These are phyloP conservation scores for Diaporthe caulivora DNA, from an alignment of 2,329 filamentous ascomycete species.

Conservation along the genomic window DNA sequence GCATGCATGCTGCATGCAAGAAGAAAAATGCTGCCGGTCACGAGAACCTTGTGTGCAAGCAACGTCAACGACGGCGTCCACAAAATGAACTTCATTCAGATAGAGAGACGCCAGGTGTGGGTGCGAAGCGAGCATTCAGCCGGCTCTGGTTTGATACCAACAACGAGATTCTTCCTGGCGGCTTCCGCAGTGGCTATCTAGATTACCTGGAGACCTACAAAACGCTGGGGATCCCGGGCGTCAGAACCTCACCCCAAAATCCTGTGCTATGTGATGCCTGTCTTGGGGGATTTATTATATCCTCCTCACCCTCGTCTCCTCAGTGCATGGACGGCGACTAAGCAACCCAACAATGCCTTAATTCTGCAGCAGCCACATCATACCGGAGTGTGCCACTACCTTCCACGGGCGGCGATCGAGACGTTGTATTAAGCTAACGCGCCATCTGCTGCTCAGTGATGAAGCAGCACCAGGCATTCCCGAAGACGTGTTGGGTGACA, in stretches of 20 bases:
- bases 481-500: slow-evolving; percentile 1
- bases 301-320: neutral
- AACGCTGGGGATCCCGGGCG: too few species aligned
- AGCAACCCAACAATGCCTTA: neutral
- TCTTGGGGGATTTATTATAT: neutral
- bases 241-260: too few species aligned
- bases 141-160: neutral
- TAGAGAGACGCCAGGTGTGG: neutral
- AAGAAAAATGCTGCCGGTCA: neutral
- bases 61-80: neutral
- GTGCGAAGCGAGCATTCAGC: neutral
- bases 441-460: slow-evolving; percentile 14
- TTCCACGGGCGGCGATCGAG: neutral
- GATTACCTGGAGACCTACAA: too few species aligned
- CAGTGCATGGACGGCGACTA: neutral
- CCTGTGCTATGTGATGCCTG: too few species aligned
- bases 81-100: neutral
- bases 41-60: neutral
- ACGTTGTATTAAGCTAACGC: slow-evolving; percentile 8
- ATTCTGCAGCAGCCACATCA: neutral
- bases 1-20: neutral
- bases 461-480: neutral
- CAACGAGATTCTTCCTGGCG: neutral
- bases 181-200: neutral
- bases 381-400: neutral